Conservation (phyloP, 2,329 filamentous ascomycete species). For the Phoma sp. region DNA sequence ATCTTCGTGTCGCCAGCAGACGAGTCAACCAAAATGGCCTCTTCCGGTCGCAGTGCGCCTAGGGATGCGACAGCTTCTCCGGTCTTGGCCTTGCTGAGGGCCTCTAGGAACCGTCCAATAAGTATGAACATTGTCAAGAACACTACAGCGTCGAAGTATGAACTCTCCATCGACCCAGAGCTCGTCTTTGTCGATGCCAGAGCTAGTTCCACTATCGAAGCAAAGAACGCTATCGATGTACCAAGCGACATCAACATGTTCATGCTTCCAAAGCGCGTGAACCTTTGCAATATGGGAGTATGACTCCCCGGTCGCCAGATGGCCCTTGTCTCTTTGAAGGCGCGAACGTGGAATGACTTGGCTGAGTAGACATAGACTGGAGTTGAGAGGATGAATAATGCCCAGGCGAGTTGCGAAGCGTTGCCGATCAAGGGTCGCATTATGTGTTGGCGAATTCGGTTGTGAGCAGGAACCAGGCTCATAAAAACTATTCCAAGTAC, state of each 20-base stretch:
- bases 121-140: slow-evolving; percentile 90
- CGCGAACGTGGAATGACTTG: slow-evolving; percentile 81
- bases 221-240: slow-evolving; percentile 84
- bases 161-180: slow-evolving; percentile 43
- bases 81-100: slow-evolving; percentile 89
- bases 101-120: slow-evolving; percentile 74
- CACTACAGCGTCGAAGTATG: slow-evolving; percentile 91
- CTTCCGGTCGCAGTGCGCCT: slow-evolving; percentile 76
- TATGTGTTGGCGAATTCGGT: slow-evolving; percentile 67
- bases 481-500: slow-evolving; percentile 90
- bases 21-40: slow-evolving; percentile 71
- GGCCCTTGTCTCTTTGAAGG: slow-evolving; percentile 76
- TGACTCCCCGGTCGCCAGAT: slow-evolving; percentile 80
- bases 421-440: slow-evolving; percentile 71
- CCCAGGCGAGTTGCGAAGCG: slow-evolving; percentile 77
- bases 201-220: slow-evolving; percentile 77
- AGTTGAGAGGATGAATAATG: slow-evolving; percentile 80
- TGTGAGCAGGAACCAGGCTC: slow-evolving; percentile 71
- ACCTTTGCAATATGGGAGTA: slow-evolving; percentile 73
- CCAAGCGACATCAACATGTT: slow-evolving; percentile 90
- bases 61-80: slow-evolving; percentile 84
- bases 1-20: slow-evolving; percentile 54
- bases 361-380: slow-evolving; percentile 87
- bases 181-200: slow-evolving; percentile 56
- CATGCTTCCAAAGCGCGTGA: slow-evolving; percentile 96